Conservation (phyloP, 2,329 filamentous ascomycete genomes). For the Monosporascus sp. region DNA sequence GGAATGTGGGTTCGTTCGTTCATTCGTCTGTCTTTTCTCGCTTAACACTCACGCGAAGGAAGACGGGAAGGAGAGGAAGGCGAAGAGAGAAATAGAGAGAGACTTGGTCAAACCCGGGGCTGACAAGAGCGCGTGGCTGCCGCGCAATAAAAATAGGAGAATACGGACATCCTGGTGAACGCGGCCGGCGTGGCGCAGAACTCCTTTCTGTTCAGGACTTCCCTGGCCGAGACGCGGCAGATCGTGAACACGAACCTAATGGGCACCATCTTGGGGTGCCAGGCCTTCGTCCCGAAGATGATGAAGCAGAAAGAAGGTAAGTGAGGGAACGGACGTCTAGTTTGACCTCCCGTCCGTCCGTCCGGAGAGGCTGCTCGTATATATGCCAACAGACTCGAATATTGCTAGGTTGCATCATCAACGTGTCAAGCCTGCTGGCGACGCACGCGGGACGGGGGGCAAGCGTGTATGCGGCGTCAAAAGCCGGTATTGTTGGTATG, state of each 20-base stretch:
- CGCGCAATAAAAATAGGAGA: conserved; percentile 8
- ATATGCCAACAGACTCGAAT: too few species aligned
- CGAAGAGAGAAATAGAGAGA: too few species aligned
- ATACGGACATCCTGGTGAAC: conserved; percentile 64
- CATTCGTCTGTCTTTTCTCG: not conserved
- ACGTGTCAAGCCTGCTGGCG: conserved; percentile 72
- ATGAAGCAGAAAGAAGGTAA: conserved; percentile 29
- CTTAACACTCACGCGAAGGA: not conserved
- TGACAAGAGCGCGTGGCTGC: too few species aligned
- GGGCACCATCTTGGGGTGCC: conserved; percentile 59
- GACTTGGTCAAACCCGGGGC: too few species aligned
- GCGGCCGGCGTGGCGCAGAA: conserved; percentile 69
- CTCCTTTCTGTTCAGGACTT: conserved; percentile 54
- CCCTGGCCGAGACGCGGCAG: conserved; percentile 42
- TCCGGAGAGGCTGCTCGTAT: too few species aligned
- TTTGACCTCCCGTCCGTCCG: not conserved
- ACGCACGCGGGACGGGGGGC: conserved; percentile 63
- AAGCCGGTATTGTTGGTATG: conserved; percentile 70
- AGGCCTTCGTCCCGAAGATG: conserved; percentile 43
- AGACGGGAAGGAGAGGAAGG: too few species aligned
- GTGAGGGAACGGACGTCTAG: not conserved
- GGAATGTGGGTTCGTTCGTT: conserved; percentile 4
- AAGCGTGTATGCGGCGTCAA: conserved; percentile 70
- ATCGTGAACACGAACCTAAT: conserved; percentile 67
- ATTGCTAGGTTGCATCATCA: conserved; percentile 64